Conservation (phyloP, 108 stramenopile genomes). For the Pseudonitzschia delicatissima region DNA sequence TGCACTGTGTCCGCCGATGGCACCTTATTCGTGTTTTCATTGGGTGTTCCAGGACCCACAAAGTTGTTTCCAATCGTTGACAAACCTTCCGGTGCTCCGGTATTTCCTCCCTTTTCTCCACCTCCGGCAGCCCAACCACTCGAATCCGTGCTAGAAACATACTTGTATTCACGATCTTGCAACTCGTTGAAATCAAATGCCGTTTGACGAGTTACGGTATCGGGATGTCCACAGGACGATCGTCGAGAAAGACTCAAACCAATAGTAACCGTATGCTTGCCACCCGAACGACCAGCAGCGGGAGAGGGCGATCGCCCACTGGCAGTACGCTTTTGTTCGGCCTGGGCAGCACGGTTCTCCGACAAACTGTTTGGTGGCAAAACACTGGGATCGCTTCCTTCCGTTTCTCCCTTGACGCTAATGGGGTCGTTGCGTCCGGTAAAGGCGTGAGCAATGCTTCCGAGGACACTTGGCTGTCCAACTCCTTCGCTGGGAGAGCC, state of each 20-base stretch:
- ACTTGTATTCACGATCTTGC: constrained; percentile 89
- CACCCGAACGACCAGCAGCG: not conserved
- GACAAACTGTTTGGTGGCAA: constrained; percentile 42
- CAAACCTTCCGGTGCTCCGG: not conserved
- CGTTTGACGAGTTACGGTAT: constrained; percentile 84
- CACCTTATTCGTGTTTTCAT: constrained; percentile 43
- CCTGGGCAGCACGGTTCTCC: constrained; percentile 33
- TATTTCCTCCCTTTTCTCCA: constrained; percentile 63
- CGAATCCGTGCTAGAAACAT: constrained; percentile 77
- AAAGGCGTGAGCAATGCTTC: constrained; percentile 42
- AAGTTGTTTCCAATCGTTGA: not conserved
- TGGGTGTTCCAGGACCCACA: constrained; percentile 10
- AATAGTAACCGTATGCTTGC: constrained; percentile 60
- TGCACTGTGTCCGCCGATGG: constrained; percentile 81
- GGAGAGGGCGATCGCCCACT: not conserved
- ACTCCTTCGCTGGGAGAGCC: constrained; percentile 42
- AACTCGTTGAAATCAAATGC: constrained; percentile 90
- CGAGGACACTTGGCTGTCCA: constrained; percentile 41
- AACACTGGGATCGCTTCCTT: constrained; percentile 11
- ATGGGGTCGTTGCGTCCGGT: constrained; percentile 24
- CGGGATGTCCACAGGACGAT: constrained; percentile 65
- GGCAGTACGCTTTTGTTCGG: not conserved
- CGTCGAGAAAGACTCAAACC: constrained; percentile 72
- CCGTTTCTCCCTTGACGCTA: not conserved
- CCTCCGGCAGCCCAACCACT: constrained; percentile 86